Conservation (phyloP, 768 basidiomycete genomes). For the Hysterangium stoloniferum region DNA sequence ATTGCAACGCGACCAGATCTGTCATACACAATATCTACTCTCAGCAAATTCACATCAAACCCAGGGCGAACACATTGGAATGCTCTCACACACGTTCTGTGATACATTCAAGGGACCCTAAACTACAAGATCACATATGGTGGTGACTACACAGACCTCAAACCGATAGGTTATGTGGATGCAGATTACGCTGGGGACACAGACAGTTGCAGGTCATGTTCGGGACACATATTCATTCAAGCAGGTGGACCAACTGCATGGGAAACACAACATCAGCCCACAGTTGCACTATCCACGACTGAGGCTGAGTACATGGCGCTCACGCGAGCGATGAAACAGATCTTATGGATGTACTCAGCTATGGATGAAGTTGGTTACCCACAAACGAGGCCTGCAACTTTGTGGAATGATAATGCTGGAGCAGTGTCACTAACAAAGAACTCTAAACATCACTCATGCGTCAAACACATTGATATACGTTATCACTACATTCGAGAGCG, state of each 20-base stretch:
- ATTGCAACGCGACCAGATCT: conserved; percentile 12
- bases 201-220: conserved; percentile 24
- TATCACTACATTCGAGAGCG: conserved; percentile 18
- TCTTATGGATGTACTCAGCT: conserved; percentile 9
- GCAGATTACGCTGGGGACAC: conserved; percentile 24
- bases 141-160: conserved; percentile 6
- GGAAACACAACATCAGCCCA: conserved; percentile 19
- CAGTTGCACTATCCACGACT: conserved; percentile 19
- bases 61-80: conserved; percentile 20
- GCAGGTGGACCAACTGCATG: conserved; percentile 19
- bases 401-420: conserved; percentile 27
- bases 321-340: conserved; percentile 11
- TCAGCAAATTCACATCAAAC: conserved; percentile 20
- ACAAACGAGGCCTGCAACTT: conserved; percentile 15
- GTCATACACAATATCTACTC: conserved; percentile 16
- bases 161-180: conserved; percentile 16
- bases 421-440: conserved; percentile 22
- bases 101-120: conserved; percentile 18
- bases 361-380: conserved; percentile 17
- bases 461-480: conserved; percentile 21
- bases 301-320: conserved; percentile 25
- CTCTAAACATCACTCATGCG: conserved; percentile 18
- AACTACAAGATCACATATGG: conserved; percentile 11
- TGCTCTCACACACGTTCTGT: conserved; percentile 19
- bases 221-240: conserved; percentile 24